Evolutionary conservation across 257 asterid species (phyloP).

Genomic region (Gynochthodes officinalis): DNA sequence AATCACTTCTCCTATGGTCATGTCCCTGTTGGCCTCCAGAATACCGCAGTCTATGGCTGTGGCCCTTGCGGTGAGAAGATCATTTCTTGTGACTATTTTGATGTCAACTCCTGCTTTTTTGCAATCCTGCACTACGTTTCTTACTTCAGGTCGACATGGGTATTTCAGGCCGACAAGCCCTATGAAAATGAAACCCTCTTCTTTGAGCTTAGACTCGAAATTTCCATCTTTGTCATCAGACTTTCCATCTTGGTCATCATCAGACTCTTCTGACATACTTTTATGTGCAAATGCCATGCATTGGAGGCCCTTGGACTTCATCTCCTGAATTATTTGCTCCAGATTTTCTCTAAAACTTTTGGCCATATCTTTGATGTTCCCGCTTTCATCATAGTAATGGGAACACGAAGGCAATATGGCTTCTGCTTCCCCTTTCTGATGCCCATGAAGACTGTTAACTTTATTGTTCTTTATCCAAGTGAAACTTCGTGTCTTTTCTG

Average conservation of each 20-base stretch:
- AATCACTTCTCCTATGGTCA: conserved; percentile 44
- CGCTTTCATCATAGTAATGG: conserved; percentile 28
- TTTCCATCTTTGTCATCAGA: conserved; percentile 15
- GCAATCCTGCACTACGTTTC: conserved; percentile 45
- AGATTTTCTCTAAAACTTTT: conserved; percentile 29
- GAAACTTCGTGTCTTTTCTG: conserved; percentile 40
- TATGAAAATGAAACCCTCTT: no score
- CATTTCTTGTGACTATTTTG: conserved; percentile 63
- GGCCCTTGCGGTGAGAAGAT: conserved; percentile 56
- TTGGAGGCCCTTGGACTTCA: conserved; percentile 52
- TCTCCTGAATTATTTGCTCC: conserved; percentile 35
- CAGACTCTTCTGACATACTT: conserved; percentile 7
- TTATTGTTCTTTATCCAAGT: conserved; percentile 28
- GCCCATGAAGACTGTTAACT: conserved; percentile 26
- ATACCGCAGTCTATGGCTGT: conserved; percentile 65
- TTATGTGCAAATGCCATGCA: conserved; percentile 61
- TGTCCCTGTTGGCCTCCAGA: conserved; percentile 26
- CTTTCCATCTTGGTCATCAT: not conserved
- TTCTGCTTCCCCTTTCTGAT: conserved; percentile 64
- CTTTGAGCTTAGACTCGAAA: conserved; percentile 19
- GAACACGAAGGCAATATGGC: conserved; percentile 51
- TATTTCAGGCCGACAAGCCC: conserved; percentile 49
- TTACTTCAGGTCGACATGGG: conserved; percentile 50
- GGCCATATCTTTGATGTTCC: conserved; percentile 28
- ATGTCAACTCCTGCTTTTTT: conserved; percentile 50